Conservation (phyloP, 768 basidiomycete genomes). For the Kwoniella dejecticola region DNA sequence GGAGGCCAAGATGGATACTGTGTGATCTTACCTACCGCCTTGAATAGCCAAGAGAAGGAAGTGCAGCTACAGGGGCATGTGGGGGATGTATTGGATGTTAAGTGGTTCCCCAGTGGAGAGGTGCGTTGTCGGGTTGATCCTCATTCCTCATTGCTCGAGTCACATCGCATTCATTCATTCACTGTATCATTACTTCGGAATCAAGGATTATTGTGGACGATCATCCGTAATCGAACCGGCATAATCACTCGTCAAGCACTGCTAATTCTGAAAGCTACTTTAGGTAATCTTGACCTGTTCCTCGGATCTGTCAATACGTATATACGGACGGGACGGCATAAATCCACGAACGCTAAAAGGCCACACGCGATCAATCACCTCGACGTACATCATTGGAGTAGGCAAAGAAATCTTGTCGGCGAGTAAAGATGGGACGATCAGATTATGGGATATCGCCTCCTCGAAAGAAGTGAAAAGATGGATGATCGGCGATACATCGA, state of each 20-base stretch:
- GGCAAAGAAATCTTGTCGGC: constrained; percentile 70
- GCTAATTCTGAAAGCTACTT: too few species aligned
- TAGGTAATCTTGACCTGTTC: constrained; percentile 71
- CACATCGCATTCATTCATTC: constrained; percentile 1
- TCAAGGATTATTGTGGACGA: too few species aligned
- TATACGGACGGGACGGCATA: constrained; percentile 63
- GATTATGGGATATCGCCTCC: constrained; percentile 71
- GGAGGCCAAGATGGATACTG: constrained; percentile 54
- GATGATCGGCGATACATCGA: constrained; percentile 57
- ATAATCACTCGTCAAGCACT: too few species aligned
- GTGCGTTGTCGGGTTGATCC: constrained; percentile 25
- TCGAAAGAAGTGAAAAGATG: constrained; percentile 61
- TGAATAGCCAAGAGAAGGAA: constrained; percentile 17
- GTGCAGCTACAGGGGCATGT: constrained; percentile 55
- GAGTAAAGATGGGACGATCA: constrained; percentile 69
- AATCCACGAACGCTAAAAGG: constrained; percentile 68
- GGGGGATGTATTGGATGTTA: constrained; percentile 53
- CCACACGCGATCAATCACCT: constrained; percentile 69
- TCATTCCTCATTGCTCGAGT: too few species aligned
- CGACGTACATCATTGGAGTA: constrained; percentile 65
- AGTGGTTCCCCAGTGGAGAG: constrained; percentile 55
- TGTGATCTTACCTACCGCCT: constrained; percentile 30
- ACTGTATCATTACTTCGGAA: too few species aligned
- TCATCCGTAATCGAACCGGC: too few species aligned
- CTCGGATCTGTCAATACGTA: constrained; percentile 67